Percentiles rank a stretch among this genome's conserved stretches.
phyloP scores from a whole-genome alignment of 2,329 filamentous ascomycete genomes.

The Simplicillium aogashimaense region DNA sequence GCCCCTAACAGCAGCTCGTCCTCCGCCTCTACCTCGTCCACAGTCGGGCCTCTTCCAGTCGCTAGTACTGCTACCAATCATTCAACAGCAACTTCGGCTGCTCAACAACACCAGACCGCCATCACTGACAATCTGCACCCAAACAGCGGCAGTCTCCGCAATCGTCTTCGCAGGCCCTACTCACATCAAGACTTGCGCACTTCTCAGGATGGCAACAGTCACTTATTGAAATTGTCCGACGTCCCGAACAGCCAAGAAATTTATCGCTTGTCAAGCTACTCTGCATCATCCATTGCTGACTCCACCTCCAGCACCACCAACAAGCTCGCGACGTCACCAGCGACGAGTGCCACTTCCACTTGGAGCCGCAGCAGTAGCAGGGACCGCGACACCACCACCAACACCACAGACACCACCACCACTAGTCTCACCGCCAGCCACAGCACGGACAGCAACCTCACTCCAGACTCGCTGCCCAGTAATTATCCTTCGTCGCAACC shows the following conservation, averaged over 20 bases:
- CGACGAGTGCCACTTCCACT: constrained; percentile 2
- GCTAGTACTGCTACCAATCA: too few species aligned
- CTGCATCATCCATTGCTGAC: constrained; percentile 5
- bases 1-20: too few species aligned
- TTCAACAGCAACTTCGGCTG: too few species aligned
- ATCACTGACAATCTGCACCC: too few species aligned
- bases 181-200: constrained; percentile 4
- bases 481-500: background rate
- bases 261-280: constrained; percentile 4
- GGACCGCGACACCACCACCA: constrained; percentile 3
- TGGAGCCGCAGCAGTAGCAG: constrained; percentile 6
- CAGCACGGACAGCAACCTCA: constrained; percentile 14
- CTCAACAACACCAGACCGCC: too few species aligned
- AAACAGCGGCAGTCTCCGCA: background rate
- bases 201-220: constrained; percentile 3
- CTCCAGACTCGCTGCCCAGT: constrained; percentile 5
- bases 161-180: constrained; percentile 6
- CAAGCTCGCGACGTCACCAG: constrained; percentile 3
- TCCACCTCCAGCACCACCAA: constrained; percentile 4
- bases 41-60: too few species aligned
- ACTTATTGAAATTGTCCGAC: constrained; percentile 3
- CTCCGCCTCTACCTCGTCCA: too few species aligned
- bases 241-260: background rate
- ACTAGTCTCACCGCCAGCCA: background rate
- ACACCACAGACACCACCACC: constrained; percentile 3